Conservation (phyloP, 495 filamentous ascomycete genomes). For the Bacidia rubella region DNA sequence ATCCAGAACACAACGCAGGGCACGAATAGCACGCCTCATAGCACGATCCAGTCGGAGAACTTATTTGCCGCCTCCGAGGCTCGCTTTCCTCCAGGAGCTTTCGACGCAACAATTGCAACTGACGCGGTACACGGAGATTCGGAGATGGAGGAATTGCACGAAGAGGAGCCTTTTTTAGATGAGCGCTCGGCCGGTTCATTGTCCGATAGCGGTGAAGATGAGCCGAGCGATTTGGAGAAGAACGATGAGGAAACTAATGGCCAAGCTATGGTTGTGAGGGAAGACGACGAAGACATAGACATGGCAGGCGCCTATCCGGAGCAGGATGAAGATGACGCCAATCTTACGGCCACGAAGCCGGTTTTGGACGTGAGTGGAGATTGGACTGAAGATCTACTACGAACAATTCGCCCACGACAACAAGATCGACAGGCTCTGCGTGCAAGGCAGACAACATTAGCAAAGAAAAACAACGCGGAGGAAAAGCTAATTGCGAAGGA, state of each 20-base stretch:
- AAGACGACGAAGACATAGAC: slow-evolving; percentile 59
- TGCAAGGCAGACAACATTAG: slow-evolving; percentile 43
- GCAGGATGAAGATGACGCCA: slow-evolving; percentile 42
- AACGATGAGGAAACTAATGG: slow-evolving; percentile 51
- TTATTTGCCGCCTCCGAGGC: slow-evolving; percentile 52
- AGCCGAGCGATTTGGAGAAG: slow-evolving; percentile 42
- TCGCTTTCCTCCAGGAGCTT: slow-evolving; percentile 64
- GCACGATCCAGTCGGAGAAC: slow-evolving; percentile 50
- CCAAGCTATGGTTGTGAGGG: slow-evolving; percentile 47
- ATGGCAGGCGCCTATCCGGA: slow-evolving; percentile 63
- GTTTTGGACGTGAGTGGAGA: slow-evolving; percentile 46
- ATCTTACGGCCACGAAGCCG: slow-evolving; percentile 43
- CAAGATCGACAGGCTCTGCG: slow-evolving; percentile 58
- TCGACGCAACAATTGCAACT: slow-evolving; percentile 44
- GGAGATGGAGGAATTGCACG: slow-evolving; percentile 31
- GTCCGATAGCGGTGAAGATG: slow-evolving; percentile 50
- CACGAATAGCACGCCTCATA: slow-evolving; percentile 30
- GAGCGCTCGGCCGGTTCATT: slow-evolving; percentile 72
- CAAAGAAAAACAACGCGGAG: slow-evolving; percentile 28
- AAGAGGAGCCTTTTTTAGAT: slow-evolving; percentile 74
- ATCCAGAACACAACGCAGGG: slow-evolving; percentile 21
- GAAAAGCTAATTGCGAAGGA: slow-evolving; percentile 18
- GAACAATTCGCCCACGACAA: slow-evolving; percentile 81
- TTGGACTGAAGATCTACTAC: slow-evolving; percentile 85
- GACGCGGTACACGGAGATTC: slow-evolving; percentile 36